Conservation (phyloP, 306 rosid species). For the Quillaja saponaria region DNA sequence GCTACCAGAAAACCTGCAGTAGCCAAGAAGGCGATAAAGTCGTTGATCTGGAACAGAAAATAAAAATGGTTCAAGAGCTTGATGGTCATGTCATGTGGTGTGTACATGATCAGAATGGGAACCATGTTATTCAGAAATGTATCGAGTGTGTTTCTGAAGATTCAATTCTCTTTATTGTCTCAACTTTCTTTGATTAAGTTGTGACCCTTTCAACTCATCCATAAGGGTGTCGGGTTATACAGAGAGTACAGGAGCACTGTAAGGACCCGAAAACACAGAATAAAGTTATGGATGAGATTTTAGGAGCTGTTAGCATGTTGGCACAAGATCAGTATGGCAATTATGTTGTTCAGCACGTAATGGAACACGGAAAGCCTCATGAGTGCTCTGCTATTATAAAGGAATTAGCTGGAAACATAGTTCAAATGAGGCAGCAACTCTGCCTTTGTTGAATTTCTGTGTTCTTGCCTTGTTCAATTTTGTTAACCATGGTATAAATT, state of each 20-base stretch:
- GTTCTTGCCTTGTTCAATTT: too few relatives aligned
- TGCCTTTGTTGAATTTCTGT: too few relatives aligned
- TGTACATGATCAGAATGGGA: constrained; percentile 97
- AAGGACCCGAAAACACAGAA: constrained; percentile 61
- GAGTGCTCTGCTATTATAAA: constrained; percentile 86
- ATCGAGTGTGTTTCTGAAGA: constrained; percentile 95
- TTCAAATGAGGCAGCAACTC: constrained; percentile 97
- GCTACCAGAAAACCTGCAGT: too few relatives aligned
- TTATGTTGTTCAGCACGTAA: constrained; percentile 93
- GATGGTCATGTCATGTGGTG: constrained; percentile 91
- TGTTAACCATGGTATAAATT: too few relatives aligned
- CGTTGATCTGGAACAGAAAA: constrained; percentile 92
- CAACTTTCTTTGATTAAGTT: constrained; percentile 86
- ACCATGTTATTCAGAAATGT: constrained; percentile 94
- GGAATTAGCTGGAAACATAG: constrained; percentile 87
- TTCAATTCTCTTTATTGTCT: constrained; percentile 70
- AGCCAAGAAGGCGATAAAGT: constrained; percentile 99
- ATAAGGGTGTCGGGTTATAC: constrained; percentile 95
- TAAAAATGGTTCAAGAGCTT: constrained; percentile 87
- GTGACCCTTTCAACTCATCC: constrained; percentile 94
- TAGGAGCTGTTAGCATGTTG: constrained; percentile 91
- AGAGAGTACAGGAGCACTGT: constrained; percentile 96
- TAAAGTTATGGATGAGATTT: constrained; percentile 89
- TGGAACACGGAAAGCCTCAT: constrained; percentile 89
- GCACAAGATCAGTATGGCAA: constrained; percentile 98